These are phyloP conservation scores for Lentinus tigrinus DNA, from an alignment of 768 basidiomycete genomes.

Conservation along the genomic window DNA sequence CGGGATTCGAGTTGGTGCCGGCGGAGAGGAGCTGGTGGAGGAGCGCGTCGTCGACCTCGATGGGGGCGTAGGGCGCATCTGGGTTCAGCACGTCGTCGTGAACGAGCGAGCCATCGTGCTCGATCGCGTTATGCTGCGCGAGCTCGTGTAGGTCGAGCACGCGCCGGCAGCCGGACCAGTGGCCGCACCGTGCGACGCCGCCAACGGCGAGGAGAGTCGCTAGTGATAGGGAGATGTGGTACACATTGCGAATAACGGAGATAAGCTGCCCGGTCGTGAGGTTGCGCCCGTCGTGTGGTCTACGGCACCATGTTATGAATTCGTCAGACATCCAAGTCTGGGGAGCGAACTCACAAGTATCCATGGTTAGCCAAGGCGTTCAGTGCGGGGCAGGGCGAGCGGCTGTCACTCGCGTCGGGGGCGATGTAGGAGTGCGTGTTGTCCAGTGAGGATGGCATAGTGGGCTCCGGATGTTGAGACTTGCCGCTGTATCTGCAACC, in stretches of 20 bases:
- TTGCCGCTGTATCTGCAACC: too few relatives aligned
- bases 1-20: background rate
- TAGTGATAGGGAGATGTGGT: conserved; percentile 24
- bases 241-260: conserved; percentile 24
- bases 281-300: background rate
- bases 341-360: conserved; percentile 52
- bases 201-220: conserved; percentile 21
- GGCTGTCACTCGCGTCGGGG: conserved; percentile 37
- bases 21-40: conserved; percentile 13
- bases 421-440: conserved; percentile 19
- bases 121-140: conserved; percentile 27
- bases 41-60: conserved; percentile 12
- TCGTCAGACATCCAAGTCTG: background rate
- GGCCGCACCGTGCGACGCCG: conserved; percentile 15
- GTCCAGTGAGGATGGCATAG: conserved; percentile 8
- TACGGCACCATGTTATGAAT: background rate
- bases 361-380: conserved; percentile 77
- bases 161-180: background rate
- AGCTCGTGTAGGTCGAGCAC: conserved; percentile 22
- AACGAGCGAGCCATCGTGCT: conserved; percentile 29
- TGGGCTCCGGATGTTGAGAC: background rate
- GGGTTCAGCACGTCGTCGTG: conserved; percentile 23
- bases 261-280: conserved; percentile 10
- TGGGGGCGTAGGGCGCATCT: conserved; percentile 21
- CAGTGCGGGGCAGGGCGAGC: conserved; percentile 72